Evolutionary conservation across 2,329 filamentous ascomycete species (phyloP).

Genomic region (Epichloe sibirici): DNA sequence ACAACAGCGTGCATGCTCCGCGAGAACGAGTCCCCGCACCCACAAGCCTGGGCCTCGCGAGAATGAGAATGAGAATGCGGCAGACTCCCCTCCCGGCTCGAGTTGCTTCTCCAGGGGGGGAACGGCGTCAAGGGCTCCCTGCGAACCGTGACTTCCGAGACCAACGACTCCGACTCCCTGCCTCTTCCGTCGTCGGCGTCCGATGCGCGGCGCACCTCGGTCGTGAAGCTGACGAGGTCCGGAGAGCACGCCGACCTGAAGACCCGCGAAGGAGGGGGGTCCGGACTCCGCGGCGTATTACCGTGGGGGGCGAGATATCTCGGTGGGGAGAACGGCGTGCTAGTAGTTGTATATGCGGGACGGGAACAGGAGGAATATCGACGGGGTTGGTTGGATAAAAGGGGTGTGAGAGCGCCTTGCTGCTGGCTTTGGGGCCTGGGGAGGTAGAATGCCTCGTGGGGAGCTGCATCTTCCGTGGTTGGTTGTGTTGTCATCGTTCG

Average conservation of each 20-base stretch:
- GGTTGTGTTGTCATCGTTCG: too few species aligned
- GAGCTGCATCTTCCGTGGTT: not conserved
- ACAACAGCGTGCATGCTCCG: not conserved
- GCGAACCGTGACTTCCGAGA: not conserved
- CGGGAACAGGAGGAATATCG: not conserved
- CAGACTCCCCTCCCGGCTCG: not conserved
- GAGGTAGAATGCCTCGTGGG: not conserved
- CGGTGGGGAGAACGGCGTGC: not conserved
- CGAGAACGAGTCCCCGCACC: too few species aligned
- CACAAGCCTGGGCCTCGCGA: too few species aligned
- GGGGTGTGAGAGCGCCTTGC: not conserved
- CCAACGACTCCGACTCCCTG: not conserved
- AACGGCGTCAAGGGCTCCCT: slow-evolving; percentile 16
- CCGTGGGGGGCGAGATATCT: not conserved
- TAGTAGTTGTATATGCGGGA: not conserved
- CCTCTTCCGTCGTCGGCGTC: too few species aligned
- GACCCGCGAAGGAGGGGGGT: not conserved
- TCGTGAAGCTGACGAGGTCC: not conserved
- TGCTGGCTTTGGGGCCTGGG: not conserved
- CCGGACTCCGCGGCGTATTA: not conserved
- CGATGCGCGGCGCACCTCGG: too few species aligned
- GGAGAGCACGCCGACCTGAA: not conserved
- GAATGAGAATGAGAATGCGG: too few species aligned
- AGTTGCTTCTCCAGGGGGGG: slow-evolving; percentile 13
- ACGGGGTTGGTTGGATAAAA: not conserved